Percentiles rank a stretch among this genome's conserved stretches.
These are phyloP conservation scores for Rhizoctonia solani DNA, from an alignment of 1,284 basidiomycete species.

Conservation along the genomic window DNA sequence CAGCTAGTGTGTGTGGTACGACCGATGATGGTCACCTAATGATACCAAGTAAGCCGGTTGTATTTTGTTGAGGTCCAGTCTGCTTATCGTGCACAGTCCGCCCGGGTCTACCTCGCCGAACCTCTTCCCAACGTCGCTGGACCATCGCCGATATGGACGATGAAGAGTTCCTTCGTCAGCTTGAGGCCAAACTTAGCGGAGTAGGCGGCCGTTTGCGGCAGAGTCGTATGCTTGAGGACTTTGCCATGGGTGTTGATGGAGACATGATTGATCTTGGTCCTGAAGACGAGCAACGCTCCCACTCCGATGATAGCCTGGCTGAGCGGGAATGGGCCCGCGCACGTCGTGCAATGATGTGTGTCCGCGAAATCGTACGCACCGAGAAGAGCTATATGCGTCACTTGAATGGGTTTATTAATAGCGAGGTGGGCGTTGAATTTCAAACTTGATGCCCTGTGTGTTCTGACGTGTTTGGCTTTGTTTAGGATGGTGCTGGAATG, in stretches of 20 bases:
- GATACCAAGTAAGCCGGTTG: constrained; percentile 6
- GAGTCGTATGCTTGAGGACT: constrained; percentile 41
- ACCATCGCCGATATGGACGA: constrained; percentile 50
- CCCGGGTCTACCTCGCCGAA: constrained; percentile 32
- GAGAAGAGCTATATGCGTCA: constrained; percentile 64
- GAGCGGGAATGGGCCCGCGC: constrained; percentile 57
- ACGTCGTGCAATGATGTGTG: constrained; percentile 60
- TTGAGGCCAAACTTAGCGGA: constrained; percentile 41
- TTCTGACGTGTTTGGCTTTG: constrained; percentile 1
- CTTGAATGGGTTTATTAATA: constrained; percentile 52
- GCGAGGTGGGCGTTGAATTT: constrained; percentile 46
- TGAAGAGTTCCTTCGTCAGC: constrained; percentile 47
- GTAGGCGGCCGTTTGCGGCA: constrained; percentile 42
- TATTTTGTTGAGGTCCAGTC: neutral
- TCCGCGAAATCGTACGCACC: constrained; percentile 65
- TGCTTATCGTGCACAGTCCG: neutral
- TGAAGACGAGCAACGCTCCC: constrained; percentile 38
- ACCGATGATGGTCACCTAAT: constrained; percentile 21
- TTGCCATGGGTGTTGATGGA: constrained; percentile 38
- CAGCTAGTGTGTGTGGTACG: neutral
- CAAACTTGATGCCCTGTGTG: neutral
- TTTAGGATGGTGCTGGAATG: neutral
- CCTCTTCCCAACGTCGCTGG: constrained; percentile 44
- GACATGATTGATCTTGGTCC: constrained; percentile 41
- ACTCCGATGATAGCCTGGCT: constrained; percentile 40